Base-by-base conservation (phyloP, 2,329 filamentous ascomycete species). In the Dothideomycetes sp. region DNA sequence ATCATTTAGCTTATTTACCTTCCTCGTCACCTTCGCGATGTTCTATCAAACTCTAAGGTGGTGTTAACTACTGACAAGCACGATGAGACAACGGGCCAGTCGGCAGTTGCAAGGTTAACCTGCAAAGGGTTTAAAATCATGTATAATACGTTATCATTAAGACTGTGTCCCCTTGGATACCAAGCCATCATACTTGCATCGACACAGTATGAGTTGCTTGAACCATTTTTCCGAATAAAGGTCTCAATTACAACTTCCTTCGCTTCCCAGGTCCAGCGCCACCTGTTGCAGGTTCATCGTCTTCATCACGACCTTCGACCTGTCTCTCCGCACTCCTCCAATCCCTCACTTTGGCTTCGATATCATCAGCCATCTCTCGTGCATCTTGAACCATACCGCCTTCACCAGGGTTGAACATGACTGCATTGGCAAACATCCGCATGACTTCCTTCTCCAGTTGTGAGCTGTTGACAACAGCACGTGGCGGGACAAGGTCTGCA, bases 351-450 rank as follows among this genome's bases (percentile, higher is more conserved):
- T 82, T 74, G 56, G 81, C 79, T 62, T 94, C 82, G 2, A 94
- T 84, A 59, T 89, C 84, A 43, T 82, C 72, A 52, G 86, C 93
- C 87, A 95, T 95, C 58, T 85, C 82, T 41, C 81, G 71, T 1
- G 88, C 87, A 54, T 94, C 86, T 43, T 84, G 81, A 22, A 94
- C 88, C 19, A 95, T 79, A 3, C 83, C 85, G 29, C 89, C 85
- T 59, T 94, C 86, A 46, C 94, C 85, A 0, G 84, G 79, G 52
- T 96, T 96, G 68, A 94, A 98, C 91, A 98, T 96, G 61, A 95
- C 83, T 14, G 91, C 89, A 54, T 96, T 96, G 49, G 87, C 86
- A 59, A 96, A 94, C 84, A 96, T 95, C 52, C 93, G 84, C 51
- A 93, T 85, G 9, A 96, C 68, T 58, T 96, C 89, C 49, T 87